Conservation (phyloP, 2,329 filamentous ascomycete genomes). For the Xylaria sp. region DNA sequence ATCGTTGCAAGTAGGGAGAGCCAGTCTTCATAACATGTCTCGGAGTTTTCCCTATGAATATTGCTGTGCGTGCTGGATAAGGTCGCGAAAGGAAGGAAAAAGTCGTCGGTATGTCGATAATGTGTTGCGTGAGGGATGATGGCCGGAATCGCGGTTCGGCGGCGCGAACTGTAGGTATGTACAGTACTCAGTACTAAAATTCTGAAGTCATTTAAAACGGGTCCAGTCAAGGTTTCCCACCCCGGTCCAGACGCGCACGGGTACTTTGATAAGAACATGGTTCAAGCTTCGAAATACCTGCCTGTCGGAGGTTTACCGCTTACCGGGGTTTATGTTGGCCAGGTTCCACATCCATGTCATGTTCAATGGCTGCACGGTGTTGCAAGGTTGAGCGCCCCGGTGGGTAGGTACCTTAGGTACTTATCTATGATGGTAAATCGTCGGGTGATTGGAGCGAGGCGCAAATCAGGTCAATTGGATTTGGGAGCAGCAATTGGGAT, state of each 20-base stretch:
- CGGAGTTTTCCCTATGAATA: not conserved
- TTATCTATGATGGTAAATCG: constrained; percentile 11
- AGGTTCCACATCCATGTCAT: too few species aligned
- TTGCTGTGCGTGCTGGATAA: not conserved
- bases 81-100: not conserved
- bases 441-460: constrained; percentile 10
- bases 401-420: not conserved
- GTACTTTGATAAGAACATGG: not conserved
- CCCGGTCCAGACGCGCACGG: too few species aligned
- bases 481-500: constrained; percentile 4
- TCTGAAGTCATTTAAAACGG: constrained; percentile 19
- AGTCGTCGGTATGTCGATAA: not conserved
- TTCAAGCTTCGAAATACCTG: too few species aligned
- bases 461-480: constrained; percentile 23
- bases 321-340: too few species aligned
- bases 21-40: constrained; percentile 25
- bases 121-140: constrained; percentile 7
- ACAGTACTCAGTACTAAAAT: constrained; percentile 1
- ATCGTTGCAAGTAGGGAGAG: not conserved
- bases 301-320: too few species aligned
- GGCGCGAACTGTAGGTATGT: constrained; percentile 11
- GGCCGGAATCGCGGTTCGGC: not conserved
- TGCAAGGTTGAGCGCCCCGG: too few species aligned
- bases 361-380: too few species aligned
- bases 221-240: too few species aligned